phyloP scores from a whole-genome alignment of 2,329 filamentous ascomycete species.

The Epichloe typhina region DNA sequence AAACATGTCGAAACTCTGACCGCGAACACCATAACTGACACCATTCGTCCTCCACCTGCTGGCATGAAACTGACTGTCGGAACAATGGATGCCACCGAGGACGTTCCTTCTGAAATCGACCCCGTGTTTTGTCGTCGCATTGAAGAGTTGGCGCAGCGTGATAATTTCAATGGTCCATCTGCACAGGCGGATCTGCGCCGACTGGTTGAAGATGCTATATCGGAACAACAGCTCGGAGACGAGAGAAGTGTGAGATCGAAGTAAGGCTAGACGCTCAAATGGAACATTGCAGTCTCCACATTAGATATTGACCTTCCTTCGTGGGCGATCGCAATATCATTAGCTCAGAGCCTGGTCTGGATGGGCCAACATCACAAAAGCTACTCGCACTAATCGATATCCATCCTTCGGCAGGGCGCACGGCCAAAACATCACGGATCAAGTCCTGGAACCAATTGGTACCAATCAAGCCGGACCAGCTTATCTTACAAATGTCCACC shows the following conservation, averaged over 20 bases:
- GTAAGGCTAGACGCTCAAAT: conserved; percentile 35
- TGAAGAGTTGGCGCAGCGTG: conserved; percentile 71
- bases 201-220: conserved; percentile 69
- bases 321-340: conserved; percentile 39
- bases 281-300: conserved; percentile 44
- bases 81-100: conserved; percentile 52
- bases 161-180: conserved; percentile 70
- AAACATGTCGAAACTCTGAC: conserved; percentile 17
- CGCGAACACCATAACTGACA: conserved; percentile 17
- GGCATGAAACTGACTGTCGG: conserved; percentile 69
- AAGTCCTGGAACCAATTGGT: conserved; percentile 36
- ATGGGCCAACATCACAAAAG: conserved; percentile 32
- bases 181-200: conserved; percentile 68
- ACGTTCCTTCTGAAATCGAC: conserved; percentile 53
- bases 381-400: conserved; percentile 40
- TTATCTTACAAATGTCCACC: conserved; percentile 32
- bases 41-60: conserved; percentile 53
- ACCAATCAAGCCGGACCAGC: conserved; percentile 46
- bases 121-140: conserved; percentile 76
- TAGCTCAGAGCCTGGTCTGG: conserved; percentile 33
- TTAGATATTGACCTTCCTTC: conserved; percentile 38
- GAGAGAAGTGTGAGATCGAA: conserved; percentile 52
- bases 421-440: conserved; percentile 31
- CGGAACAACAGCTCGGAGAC: conserved; percentile 48
- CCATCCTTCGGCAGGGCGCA: conserved; percentile 35